phyloP scores from a whole-genome alignment of 2,329 filamentous ascomycete species.

The Coleophoma crateriformis region DNA sequence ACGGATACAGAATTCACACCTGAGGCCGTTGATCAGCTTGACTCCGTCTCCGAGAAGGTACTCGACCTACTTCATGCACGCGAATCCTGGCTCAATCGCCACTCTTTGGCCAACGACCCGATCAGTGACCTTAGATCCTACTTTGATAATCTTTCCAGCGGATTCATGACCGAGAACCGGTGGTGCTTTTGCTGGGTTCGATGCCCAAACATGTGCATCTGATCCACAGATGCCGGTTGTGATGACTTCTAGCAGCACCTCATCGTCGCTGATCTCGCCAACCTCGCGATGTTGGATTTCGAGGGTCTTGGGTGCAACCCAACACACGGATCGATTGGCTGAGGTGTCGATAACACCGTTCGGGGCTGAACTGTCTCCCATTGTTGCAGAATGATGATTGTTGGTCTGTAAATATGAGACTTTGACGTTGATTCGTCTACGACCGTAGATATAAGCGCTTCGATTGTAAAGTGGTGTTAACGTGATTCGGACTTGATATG shows the following conservation, averaged over 20 bases:
- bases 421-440: no score
- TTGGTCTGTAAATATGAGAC: no score
- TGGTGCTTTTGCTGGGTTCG: constrained; percentile 22
- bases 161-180: constrained; percentile 40
- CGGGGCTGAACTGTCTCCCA: no score
- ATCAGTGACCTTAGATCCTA: constrained; percentile 33
- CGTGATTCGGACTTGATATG: no score
- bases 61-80: constrained; percentile 26
- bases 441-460: no score
- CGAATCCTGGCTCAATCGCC: constrained; percentile 39
- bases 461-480: no score
- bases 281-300: constrained; percentile 2
- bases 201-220: constrained; percentile 39
- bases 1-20: constrained; percentile 23
- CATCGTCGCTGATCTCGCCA: constrained; percentile 6
- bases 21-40: not conserved
- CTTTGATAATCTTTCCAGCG: constrained; percentile 32
- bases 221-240: constrained; percentile 60
- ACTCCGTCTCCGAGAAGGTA: not conserved
- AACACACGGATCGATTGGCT: constrained; percentile 17
- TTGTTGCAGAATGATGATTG: no score
- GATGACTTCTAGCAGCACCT: constrained; percentile 12
- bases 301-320: constrained; percentile 12
- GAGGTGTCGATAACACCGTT: no score
- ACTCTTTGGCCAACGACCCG: constrained; percentile 37